These are phyloP conservation scores for Sporothrix brasiliensis DNA, from an alignment of 2,329 filamentous ascomycete species.

Conservation along the genomic window DNA sequence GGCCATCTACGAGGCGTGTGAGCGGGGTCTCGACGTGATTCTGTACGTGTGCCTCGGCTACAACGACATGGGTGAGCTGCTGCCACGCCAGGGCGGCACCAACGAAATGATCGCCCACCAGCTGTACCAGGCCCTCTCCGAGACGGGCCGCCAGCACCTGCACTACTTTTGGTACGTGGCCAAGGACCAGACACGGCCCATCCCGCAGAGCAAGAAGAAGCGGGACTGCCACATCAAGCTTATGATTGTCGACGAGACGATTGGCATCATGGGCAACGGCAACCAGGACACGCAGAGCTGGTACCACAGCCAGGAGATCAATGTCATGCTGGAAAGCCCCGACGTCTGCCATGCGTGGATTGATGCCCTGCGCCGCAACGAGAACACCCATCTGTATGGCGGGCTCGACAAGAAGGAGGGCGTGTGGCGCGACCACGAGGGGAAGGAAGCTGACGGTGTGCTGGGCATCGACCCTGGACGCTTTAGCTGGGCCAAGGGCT, in stretches of 20 bases:
- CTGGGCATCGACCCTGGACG: constrained; percentile 57
- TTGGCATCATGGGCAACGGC: constrained; percentile 73
- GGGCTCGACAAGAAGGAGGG: constrained; percentile 57
- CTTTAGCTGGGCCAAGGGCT: constrained; percentile 62
- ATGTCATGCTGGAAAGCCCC: constrained; percentile 70
- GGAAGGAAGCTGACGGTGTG: constrained; percentile 52
- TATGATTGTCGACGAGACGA: constrained; percentile 68
- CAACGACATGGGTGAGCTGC: constrained; percentile 75
- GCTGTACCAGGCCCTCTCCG: constrained; percentile 59
- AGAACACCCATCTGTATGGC: constrained; percentile 66
- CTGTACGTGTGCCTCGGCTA: constrained; percentile 78
- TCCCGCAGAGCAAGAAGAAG: constrained; percentile 66
- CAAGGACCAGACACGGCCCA: constrained; percentile 70
- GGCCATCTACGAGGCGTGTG: constrained; percentile 65
- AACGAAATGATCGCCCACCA: constrained; percentile 70
- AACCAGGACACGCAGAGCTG: constrained; percentile 82
- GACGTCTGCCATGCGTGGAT: constrained; percentile 66
- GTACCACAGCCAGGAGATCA: constrained; percentile 78
- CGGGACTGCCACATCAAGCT: constrained; percentile 77
- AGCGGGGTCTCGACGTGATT: constrained; percentile 67
- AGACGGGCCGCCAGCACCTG: constrained; percentile 53
- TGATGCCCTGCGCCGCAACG: constrained; percentile 56
- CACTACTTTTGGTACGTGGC: constrained; percentile 71
- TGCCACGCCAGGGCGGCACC: constrained; percentile 74
- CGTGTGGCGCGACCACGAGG: constrained; percentile 61